Base-by-base conservation (phyloP, 345 rosid species). In the Lagerstroemia speciosa region DNA sequence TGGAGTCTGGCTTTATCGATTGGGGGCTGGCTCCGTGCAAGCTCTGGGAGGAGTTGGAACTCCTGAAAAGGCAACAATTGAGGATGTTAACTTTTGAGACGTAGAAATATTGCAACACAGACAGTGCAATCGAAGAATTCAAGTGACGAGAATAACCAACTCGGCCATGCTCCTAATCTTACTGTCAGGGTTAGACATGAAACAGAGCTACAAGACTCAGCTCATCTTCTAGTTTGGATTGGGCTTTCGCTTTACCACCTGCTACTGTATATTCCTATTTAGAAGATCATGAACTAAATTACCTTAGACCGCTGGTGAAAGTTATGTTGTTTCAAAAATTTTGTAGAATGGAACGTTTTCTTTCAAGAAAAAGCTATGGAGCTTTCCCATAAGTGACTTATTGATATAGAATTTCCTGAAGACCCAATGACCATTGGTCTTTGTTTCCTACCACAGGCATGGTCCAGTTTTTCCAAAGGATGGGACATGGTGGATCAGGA, bases 11-110 rank as follows among this genome's bases (percentile, higher is more conserved):
- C 76, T 77, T 84, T 91, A 38, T 94, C 93, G 17, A 91, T 81
- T 0, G 68, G 48, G 32, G 99, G 99, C 75, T 88, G 95, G 80
- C 82, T 76, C 83, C 97, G 81, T n/a, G 92, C 92, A 61, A 87
- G 86, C 80, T 83, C 77, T 12, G 92, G 96, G 16, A 92, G 94
- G 64, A 92, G 89, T 78, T 92, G 83, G 71, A 89, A 86, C 84
- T 92, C 98, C 98, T 86, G 57, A 26, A 73, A 3, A 46, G 62
- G 26, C 11, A 26, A 20, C 20, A 6, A 22, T 3, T 0, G 27
- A 31, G 17, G 27, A 19, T 29, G 61, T 27, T 58, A 9, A 26
- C 1, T 2, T 26, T 52, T 58, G 5, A 26, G 57, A 52, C 6
- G 6, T 20, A 20, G 24, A 11, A 52, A 52, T 52, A 5, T 5